A percentile compares a stretch with the other conserved stretches of the same genome.
phyloP scores from a whole-genome alignment of 2,329 filamentous ascomycete genomes.

The Fusarium bulbicola region DNA sequence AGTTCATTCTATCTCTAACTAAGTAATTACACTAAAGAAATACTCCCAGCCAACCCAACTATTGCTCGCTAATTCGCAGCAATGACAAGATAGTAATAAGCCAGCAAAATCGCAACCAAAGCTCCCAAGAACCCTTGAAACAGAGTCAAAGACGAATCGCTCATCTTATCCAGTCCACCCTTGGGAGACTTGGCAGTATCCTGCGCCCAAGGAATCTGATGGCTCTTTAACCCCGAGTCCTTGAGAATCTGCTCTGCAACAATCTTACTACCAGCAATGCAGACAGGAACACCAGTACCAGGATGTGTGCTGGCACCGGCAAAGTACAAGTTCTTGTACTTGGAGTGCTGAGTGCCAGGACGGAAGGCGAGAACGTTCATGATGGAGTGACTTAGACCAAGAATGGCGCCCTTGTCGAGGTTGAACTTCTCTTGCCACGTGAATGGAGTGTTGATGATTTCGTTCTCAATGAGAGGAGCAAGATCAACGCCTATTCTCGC shows the following conservation, averaged over 20 bases:
- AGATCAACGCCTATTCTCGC: constrained; percentile 67
- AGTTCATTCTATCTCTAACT: background rate
- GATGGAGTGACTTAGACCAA: constrained; percentile 77
- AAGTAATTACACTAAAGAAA: background rate
- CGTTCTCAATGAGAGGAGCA: constrained; percentile 61
- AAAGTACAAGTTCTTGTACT: constrained; percentile 68
- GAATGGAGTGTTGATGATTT: constrained; percentile 71
- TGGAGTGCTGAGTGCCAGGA: constrained; percentile 64
- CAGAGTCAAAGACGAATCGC: constrained; percentile 13
- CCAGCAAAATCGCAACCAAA: constrained; percentile 9
- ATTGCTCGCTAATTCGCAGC: constrained; percentile 3
- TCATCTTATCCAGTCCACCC: constrained; percentile 19
- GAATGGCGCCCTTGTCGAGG: constrained; percentile 77
- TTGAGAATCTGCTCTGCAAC: constrained; percentile 55
- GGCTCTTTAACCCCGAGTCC: background rate
- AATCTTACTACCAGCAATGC: constrained; percentile 74
- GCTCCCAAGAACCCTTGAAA: constrained; percentile 22
- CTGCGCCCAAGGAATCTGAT: constrained; percentile 22
- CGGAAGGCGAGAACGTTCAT: constrained; percentile 77
- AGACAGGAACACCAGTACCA: constrained; percentile 79
- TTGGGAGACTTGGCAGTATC: background rate
- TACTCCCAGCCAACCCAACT: background rate
- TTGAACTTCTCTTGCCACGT: constrained; percentile 76
- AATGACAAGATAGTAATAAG: constrained; percentile 19
- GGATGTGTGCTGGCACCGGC: constrained; percentile 81